Percentiles rank a stretch among this genome's conserved stretches.
These are phyloP conservation scores for Coleophoma crateriformis DNA, from an alignment of 2,329 filamentous ascomycete genomes.

Conservation along the genomic window DNA sequence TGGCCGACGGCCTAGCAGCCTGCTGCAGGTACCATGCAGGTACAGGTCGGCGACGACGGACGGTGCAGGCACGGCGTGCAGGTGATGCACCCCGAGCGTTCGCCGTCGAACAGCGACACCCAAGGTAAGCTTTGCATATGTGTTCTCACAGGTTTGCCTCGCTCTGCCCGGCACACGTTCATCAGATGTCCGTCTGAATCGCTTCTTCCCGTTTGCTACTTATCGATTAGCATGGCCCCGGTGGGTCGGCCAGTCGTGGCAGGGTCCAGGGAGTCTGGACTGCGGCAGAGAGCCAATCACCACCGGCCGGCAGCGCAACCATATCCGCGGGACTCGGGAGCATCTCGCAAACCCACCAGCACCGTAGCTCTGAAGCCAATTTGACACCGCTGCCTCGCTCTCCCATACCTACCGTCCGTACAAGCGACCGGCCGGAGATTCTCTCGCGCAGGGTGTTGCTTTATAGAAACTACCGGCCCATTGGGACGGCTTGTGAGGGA, in stretches of 20 bases:
- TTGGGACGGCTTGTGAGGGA: neutral
- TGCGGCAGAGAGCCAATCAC: neutral
- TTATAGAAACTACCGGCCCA: neutral
- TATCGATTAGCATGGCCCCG: constrained; percentile 11
- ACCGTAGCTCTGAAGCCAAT: too few relatives aligned
- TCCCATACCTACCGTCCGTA: too few relatives aligned
- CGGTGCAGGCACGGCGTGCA: neutral
- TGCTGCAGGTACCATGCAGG: constrained; percentile 19
- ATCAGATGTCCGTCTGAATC: constrained; percentile 7
- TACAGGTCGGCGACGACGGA: constrained; percentile 8
- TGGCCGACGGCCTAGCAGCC: too few relatives aligned
- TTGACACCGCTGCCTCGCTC: too few relatives aligned
- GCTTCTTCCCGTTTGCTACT: constrained; percentile 13
- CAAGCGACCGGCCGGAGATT: too few relatives aligned
- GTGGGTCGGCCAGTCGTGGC: neutral
- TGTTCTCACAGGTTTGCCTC: neutral
- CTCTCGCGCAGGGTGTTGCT: neutral
- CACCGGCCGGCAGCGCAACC: neutral
- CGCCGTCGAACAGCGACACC: neutral
- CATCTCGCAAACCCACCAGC: neutral
- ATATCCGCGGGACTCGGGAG: constrained; percentile 1
- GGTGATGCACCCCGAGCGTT: too few relatives aligned
- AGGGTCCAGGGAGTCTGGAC: neutral
- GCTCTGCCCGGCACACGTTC: neutral
- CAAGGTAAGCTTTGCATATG: neutral